Conservation (phyloP, 306 rosid genomes). For the Gleditsia sinensis region DNA sequence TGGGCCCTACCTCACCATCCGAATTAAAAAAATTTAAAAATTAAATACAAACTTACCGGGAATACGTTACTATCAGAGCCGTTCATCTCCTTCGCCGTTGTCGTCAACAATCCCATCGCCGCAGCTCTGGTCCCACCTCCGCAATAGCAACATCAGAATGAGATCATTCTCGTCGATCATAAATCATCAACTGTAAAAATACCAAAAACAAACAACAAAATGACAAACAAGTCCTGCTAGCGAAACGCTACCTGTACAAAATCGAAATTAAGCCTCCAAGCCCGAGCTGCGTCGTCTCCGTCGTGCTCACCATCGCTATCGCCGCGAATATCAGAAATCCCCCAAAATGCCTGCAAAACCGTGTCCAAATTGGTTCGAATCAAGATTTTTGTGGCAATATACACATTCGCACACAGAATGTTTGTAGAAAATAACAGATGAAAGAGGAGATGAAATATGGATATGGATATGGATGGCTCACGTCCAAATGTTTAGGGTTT, state of each 20-base stretch:
- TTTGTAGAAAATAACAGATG: not conserved
- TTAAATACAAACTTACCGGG: conserved; percentile 38
- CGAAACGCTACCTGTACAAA: conserved; percentile 50
- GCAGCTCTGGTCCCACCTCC: conserved; percentile 47
- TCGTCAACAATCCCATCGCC: conserved; percentile 28
- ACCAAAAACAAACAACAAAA: not conserved
- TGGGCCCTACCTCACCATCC: not conserved
- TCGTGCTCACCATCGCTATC: conserved; percentile 55
- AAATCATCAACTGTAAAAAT: not conserved
- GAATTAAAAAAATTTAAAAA: not conserved
- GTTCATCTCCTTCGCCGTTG: conserved; percentile 40
- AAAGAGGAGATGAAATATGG: not conserved
- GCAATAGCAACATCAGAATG: not conserved
- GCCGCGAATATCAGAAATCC: conserved; percentile 74
- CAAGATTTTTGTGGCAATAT: not conserved
- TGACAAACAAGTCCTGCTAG: not conserved
- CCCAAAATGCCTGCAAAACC: conserved; percentile 60
- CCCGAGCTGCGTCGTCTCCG: conserved; percentile 21
- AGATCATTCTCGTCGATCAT: not conserved
- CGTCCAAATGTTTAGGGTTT: conserved; percentile 94
- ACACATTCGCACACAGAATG: not conserved
- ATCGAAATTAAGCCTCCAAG: conserved; percentile 46
- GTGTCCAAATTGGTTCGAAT: not conserved
- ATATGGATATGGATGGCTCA: conserved; percentile 27
- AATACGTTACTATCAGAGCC: conserved; percentile 33